phyloP scores from a whole-genome alignment of 768 basidiomycete genomes.

The Amanita molliuscula region DNA sequence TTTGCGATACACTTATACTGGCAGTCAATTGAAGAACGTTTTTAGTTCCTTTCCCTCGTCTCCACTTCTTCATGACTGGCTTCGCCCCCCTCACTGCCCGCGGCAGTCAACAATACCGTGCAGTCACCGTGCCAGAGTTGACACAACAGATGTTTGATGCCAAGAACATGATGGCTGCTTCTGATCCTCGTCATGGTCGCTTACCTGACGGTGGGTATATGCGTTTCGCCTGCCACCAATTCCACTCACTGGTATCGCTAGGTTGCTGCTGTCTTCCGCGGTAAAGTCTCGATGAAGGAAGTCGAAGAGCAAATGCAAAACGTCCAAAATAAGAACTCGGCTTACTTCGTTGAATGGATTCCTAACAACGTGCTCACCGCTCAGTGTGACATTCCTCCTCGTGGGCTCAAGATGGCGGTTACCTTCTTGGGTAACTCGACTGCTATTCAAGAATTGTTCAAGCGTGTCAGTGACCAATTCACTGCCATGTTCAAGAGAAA shows the following conservation, averaged over 20 bases:
- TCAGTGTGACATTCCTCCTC: constrained; percentile 96
- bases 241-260: background rate
- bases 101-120: constrained; percentile 91
- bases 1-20: constrained; percentile 8
- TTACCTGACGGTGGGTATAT: constrained; percentile 75
- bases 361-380: constrained; percentile 98
- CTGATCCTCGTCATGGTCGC: constrained; percentile 94
- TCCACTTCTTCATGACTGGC: constrained; percentile 99
- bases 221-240: background rate
- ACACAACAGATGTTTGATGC: constrained; percentile 99
- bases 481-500: constrained; percentile 99
- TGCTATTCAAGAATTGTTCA: constrained; percentile 96
- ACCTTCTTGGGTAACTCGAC: constrained; percentile 98
- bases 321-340: constrained; percentile 95
- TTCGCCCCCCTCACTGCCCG: constrained; percentile 92
- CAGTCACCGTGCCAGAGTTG: constrained; percentile 93
- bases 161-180: constrained; percentile 99
- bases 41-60: constrained; percentile 93
- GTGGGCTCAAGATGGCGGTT: constrained; percentile 92
- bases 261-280: constrained; percentile 97
- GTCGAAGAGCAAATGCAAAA: constrained; percentile 99
- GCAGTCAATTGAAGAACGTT: constrained; percentile 1
- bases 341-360: constrained; percentile 99
- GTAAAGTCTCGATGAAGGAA: constrained; percentile 99
- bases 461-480: constrained; percentile 97